Evolutionary conservation across 2,329 filamentous ascomycete species (phyloP), one percentile per base, ranked within the genome.

Genomic region (Alternaria infectoria): DNA sequence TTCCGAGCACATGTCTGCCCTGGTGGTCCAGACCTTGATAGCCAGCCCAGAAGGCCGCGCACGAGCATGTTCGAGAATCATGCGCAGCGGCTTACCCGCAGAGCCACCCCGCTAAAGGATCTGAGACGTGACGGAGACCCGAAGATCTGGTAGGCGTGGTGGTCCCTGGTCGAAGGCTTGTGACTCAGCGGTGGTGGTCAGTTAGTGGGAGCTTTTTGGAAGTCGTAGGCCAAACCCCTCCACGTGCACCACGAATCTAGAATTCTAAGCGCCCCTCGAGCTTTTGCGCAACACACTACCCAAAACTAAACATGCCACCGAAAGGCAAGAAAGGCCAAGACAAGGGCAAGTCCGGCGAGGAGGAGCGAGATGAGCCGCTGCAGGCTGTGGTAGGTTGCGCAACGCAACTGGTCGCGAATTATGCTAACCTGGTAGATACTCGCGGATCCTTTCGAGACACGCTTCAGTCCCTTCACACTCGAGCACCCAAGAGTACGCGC

Each of bases 361-460:
- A 89, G 65, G 85, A 88, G 75, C 84, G 86, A 62, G 87, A 89
- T 68, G 87, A 90, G 67, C 85, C 86, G 15, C 81, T 90, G 30
- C 88, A 89, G 81, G 88, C 88, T 50, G 87, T 90, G 62, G 85
- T 88, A 80, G 66, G 85, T 82, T 54, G 25, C 50, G 60, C 60
- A 32, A 54, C 63, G 45, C 60, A 28, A 59, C 30, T 59, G 44
- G 55, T 47, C 45, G 47, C 58, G 57, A 54, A 55, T 43, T 36
- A 30, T 61, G 52, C 72, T 77, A 54, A 77, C 60, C 51, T 45
- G 54, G 28, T 74, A 96, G 91, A 86, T 99, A 62, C 89, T 99
- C 68, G 92, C 95, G 69, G 96, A 99, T 84, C 94, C 93, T 1
- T 99, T 97, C 79, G 94, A 98, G 81, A 93, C 93, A 51, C 87